A percentile compares a stretch with the other conserved stretches of the same genome.
phyloP scores from a whole-genome alignment of 1,139 yeast species.

The Kurtzmaniella quercitrusa region DNA sequence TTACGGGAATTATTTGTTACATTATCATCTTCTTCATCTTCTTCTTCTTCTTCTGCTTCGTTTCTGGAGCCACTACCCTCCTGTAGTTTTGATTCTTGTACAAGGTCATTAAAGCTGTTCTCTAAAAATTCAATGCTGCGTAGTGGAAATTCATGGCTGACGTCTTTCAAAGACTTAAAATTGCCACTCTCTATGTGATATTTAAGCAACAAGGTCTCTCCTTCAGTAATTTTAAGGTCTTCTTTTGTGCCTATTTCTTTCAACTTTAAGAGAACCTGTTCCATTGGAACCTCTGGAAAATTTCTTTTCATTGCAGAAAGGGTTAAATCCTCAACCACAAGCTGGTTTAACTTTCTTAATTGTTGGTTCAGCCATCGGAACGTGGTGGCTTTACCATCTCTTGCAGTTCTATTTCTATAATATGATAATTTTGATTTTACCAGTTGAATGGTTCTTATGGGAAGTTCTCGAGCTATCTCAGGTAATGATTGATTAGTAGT shows the following conservation, averaged over 20 bases:
- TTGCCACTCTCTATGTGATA: not conserved
- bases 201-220: not conserved
- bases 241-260: not conserved
- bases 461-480: conserved; percentile 1
- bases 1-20: not conserved
- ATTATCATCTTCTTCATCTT: not conserved
- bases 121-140: not conserved
- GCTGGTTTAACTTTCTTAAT: not conserved
- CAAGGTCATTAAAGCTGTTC: not conserved
- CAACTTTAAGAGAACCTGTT: not conserved
- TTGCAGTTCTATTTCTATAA: not conserved
- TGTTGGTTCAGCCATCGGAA: not conserved
- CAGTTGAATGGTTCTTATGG: conserved; percentile 4
- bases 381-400: not conserved
- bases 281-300: not conserved
- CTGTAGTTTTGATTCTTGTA: not conserved
- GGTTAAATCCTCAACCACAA: not conserved
- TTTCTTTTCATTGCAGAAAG: not conserved
- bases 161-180: no score
- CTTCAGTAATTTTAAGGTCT: not conserved
- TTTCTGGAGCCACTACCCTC: not conserved
- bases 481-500: not conserved
- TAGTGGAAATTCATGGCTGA: not conserved
- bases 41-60: no score
- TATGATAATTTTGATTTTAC: not conserved